Evolutionary conservation across 805 yeast species (phyloP).

Genomic region (Candida tallmaniae): DNA sequence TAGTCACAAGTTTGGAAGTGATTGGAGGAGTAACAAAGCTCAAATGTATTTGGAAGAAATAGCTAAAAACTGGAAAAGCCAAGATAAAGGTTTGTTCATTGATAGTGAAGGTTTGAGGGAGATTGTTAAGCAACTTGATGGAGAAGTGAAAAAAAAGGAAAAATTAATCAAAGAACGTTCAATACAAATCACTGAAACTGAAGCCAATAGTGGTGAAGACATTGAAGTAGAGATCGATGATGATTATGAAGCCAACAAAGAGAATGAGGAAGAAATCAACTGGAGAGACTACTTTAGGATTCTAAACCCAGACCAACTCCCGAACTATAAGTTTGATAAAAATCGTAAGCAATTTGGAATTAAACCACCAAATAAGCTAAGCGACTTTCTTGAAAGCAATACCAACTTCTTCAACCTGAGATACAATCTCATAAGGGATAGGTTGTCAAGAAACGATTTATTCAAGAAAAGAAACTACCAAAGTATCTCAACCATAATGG

Average conservation of each 20-base stretch:
- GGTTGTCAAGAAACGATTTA: constrained; percentile 69
- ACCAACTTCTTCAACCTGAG: constrained; percentile 48
- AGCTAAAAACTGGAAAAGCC: constrained; percentile 82
- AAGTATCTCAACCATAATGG: constrained; percentile 40
- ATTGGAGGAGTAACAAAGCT: constrained; percentile 72
- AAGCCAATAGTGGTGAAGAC: constrained; percentile 5
- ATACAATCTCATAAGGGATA: constrained; percentile 60
- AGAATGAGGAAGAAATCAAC: constrained; percentile 28
- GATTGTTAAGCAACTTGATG: constrained; percentile 54
- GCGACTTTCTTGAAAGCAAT: constrained; percentile 16
- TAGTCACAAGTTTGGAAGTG: constrained; percentile 74
- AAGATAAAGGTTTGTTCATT: constrained; percentile 80
- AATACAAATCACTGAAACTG: constrained; percentile 7
- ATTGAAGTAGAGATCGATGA: constrained; percentile 8
- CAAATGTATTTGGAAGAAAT: constrained; percentile 69
- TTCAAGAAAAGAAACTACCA: constrained; percentile 54
- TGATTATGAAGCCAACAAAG: constrained; percentile 18
- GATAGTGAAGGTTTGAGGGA: constrained; percentile 67
- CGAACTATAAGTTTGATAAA: constrained; percentile 57
- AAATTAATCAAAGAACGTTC: no score
- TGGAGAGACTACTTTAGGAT: constrained; percentile 74
- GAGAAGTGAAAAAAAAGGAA: constrained; percentile 13
- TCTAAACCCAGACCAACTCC: constrained; percentile 62
- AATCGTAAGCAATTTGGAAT: constrained; percentile 58
- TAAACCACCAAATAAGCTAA: constrained; percentile 8